phyloP scores from a whole-genome alignment of 352 stramenopile species.

The Pythium myriotylum region DNA sequence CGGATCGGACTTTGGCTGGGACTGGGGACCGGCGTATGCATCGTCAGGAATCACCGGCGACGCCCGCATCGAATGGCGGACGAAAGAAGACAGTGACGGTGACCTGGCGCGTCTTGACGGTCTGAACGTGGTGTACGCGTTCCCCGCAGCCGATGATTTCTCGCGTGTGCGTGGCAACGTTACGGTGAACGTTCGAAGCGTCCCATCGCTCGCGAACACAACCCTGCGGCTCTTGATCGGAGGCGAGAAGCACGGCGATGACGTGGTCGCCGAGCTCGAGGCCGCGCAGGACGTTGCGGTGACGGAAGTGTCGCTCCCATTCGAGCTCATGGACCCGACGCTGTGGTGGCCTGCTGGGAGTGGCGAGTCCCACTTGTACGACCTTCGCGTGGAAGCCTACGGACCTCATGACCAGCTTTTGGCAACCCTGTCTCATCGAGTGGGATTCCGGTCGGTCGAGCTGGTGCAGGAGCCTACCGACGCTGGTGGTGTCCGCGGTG shows the following conservation, averaged over 20 bases:
- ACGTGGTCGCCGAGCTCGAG: constrained; percentile 4
- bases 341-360: constrained; percentile 80
- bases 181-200: constrained; percentile 35
- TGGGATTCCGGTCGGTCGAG: constrained; percentile 63
- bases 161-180: constrained; percentile 48
- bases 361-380: constrained; percentile 65
- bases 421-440: constrained; percentile 35
- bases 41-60: constrained; percentile 63
- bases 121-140: constrained; percentile 50
- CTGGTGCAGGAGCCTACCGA: constrained; percentile 57
- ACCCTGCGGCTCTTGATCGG: constrained; percentile 58
- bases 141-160: constrained; percentile 34
- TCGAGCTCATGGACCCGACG: constrained; percentile 31
- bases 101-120: constrained; percentile 18
- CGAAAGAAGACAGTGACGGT: constrained; percentile 26
- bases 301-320: constrained; percentile 10
- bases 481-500: constrained; percentile 43
- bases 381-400: constrained; percentile 41
- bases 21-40: constrained; percentile 81
- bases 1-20: constrained; percentile 86
- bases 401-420: neutral
- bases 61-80: constrained; percentile 45
- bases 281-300: neutral
- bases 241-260: constrained; percentile 25
- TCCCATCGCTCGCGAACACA: constrained; percentile 10